phyloP scores from a whole-genome alignment of 768 basidiomycete genomes.

The Tulasnella sp. region DNA sequence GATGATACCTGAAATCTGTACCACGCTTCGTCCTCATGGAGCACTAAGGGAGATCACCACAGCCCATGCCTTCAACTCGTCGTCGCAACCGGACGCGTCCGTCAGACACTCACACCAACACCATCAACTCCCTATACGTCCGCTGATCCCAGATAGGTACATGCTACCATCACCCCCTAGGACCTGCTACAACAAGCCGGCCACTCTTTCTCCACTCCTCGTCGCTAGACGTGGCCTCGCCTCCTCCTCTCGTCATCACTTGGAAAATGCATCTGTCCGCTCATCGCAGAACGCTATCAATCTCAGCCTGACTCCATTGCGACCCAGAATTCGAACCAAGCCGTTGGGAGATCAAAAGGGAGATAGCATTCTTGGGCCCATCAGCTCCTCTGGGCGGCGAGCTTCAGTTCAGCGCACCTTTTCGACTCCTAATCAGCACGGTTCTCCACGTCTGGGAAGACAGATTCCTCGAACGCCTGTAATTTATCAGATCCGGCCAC shows the following conservation, averaged over 20 bases:
- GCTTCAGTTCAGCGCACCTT: no score
- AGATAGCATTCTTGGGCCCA: neutral
- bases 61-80: neutral
- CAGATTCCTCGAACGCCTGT: neutral
- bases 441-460: neutral
- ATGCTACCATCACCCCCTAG: neutral
- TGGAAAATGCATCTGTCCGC: neutral
- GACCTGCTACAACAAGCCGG: neutral
- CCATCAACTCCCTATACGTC: neutral
- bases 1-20: neutral
- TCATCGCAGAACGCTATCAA: neutral
- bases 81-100: neutral
- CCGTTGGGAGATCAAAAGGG: neutral
- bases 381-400: no score
- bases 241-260: neutral
- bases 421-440: neutral
- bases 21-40: neutral
- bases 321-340: neutral
- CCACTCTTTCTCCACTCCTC: neutral
- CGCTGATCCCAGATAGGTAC: neutral
- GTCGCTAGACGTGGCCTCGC: neutral
- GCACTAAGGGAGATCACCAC: neutral
- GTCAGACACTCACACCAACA: neutral
- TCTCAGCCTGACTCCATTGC: neutral
- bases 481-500: neutral